Base-by-base conservation (phyloP, 345 rosid species). In the Aquilaria yunnanensis region DNA sequence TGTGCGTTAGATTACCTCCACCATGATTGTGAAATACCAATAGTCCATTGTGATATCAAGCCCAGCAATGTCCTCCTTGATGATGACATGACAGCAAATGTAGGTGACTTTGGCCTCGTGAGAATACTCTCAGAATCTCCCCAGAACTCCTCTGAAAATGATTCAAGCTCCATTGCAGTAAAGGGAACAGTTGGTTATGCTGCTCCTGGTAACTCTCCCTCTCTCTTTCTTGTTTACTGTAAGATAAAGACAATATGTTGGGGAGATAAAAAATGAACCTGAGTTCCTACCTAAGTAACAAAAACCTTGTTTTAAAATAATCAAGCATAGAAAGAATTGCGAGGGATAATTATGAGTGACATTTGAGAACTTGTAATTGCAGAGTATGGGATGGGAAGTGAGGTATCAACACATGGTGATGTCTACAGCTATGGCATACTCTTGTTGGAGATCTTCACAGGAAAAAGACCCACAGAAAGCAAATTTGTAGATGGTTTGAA, bases 81-180 rank as follows among this genome's bases (percentile, higher is more conserved):
- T 14, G 62, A 66, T 45, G 75, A 84, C 23, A 77, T 81, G 85
- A 74, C 72, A 57, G 82, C 90, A 12, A 78, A 76, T 47, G 78
- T 85, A 0, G 83, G 82, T 3, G 90, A 85, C 57, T 82, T 82
- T 11, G 84, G 87, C n/a, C 46, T 85, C 57, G 87, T 85, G 6
- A 70, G 14, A 70, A 64, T 67, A 54, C 72, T 64, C 57, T 60
- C 69, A 57, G 61, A 74, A 45, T 47, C 63, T 29, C 74, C 83
- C 14, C 70, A 72, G 10, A 77, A 77, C 56, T 71, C 77, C 33
- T 68, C 23, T 16, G 23, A 16, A 16, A 16, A 16, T 16, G 23
- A 16, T 16, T 16, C 23, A 16, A 16, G 23, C 23, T 16, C 77
- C 29, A 64, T 60, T 53, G 75, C 34, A 48, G 57, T 79, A 30